Conservation (phyloP, 1,139 yeast species). For the Saccharomyces pastorianus region DNA sequence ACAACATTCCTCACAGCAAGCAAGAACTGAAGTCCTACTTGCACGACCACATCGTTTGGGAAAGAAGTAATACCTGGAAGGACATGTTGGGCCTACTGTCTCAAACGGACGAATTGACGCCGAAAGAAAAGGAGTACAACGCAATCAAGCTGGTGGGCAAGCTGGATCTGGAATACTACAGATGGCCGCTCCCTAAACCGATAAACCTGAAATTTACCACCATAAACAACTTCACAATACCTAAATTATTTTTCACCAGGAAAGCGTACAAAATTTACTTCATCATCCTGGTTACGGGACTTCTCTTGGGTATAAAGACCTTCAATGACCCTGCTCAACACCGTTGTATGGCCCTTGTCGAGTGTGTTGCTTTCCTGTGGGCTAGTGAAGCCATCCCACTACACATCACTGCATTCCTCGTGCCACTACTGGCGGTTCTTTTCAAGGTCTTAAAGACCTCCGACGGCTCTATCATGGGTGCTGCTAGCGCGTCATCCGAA, state of each 20-base stretch:
- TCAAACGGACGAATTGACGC: conserved; percentile 30
- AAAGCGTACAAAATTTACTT: conserved; percentile 12
- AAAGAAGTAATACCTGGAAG: no score
- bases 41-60: no score
- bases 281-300: no score
- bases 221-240: conserved; percentile 28
- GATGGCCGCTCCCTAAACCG: conserved; percentile 26
- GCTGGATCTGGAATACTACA: conserved; percentile 27
- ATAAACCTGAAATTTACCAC: conserved; percentile 37
- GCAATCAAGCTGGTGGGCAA: conserved; percentile 14
- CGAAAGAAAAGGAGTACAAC: conserved; percentile 21
- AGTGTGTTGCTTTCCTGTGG: no score
- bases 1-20: conserved; percentile 9
- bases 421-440: conserved; percentile 50
- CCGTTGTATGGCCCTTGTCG: no score
- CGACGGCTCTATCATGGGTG: conserved; percentile 46
- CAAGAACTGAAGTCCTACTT: not conserved
- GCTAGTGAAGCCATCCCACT: no score
- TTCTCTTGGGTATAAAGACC: no score
- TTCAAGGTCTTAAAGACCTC: conserved; percentile 49
- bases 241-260: conserved; percentile 35
- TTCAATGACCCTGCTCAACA: no score
- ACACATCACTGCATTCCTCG: conserved; percentile 44
- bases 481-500: conserved; percentile 47
- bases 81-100: conserved; percentile 44